Conservation (phyloP, 257 asterid genomes). For the Plantago major region DNA sequence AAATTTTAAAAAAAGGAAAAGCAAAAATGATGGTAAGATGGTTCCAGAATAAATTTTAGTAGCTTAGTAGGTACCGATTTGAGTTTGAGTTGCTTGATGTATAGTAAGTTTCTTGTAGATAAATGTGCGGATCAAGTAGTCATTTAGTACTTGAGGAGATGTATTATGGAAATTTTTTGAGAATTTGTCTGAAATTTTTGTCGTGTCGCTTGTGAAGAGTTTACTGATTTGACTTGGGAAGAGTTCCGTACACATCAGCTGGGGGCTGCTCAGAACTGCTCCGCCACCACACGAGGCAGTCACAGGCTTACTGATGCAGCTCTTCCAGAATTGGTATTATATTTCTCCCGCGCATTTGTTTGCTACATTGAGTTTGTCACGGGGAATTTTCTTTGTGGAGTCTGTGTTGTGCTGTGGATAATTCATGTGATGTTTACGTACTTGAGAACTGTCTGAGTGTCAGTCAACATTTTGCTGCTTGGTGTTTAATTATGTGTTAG, state of each 20-base stretch:
- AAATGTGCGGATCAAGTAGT: not conserved
- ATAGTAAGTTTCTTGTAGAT: too few species aligned
- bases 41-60: too few species aligned
- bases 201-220: conserved; percentile 36
- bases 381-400: not conserved
- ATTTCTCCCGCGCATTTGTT: not conserved
- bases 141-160: not conserved
- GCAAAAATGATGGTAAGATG: too few species aligned
- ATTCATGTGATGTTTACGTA: not conserved
- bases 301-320: conserved; percentile 55
- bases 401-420: not conserved
- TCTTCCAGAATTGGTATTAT: conserved; percentile 65
- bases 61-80: too few species aligned
- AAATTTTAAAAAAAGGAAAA: too few species aligned
- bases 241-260: conserved; percentile 68
- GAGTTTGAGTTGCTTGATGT: too few species aligned
- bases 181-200: not conserved
- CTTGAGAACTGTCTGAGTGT: not conserved
- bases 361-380: not conserved
- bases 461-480: too few species aligned
- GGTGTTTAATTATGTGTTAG: too few species aligned
- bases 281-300: conserved; percentile 80
- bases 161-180: not conserved
- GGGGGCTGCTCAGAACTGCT: conserved; percentile 98
- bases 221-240: conserved; percentile 91